Evolutionary conservation across 2,329 filamentous ascomycete species (phyloP).

Genomic region (Sarocladium kiliense): DNA sequence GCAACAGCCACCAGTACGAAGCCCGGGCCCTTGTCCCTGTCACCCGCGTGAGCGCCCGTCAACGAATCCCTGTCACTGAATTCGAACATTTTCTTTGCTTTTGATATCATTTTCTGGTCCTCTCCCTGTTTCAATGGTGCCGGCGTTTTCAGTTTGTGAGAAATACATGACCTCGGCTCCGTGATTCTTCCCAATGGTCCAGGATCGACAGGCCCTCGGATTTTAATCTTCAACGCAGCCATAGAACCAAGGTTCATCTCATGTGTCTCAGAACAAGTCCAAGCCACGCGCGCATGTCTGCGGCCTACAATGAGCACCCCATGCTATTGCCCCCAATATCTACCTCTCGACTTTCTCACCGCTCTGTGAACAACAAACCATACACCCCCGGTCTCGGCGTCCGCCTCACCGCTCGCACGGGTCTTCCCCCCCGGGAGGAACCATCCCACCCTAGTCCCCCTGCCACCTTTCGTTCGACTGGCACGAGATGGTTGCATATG

Average conservation of each 20-base stretch:
- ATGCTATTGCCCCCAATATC: background rate
- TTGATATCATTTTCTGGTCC: background rate
- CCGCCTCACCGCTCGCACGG: constrained; percentile 7
- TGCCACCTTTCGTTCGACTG: background rate
- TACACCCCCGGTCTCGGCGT: background rate
- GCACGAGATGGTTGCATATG: constrained; percentile 6
- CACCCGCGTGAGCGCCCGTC: constrained; percentile 4
- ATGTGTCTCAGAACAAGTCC: constrained; percentile 1
- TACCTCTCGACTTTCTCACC: background rate
- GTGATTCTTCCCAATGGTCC: background rate
- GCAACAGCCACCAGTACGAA: background rate
- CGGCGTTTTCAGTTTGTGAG: too few relatives aligned
- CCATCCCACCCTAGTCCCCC: background rate
- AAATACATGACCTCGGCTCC: too few relatives aligned
- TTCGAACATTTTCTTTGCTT: background rate
- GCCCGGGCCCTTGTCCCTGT: background rate
- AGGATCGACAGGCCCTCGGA: too few relatives aligned
- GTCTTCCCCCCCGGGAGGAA: background rate
- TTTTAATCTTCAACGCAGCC: background rate
- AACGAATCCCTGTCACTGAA: background rate
- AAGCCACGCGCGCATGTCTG: background rate
- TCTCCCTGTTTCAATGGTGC: background rate
- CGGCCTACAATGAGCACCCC: background rate
- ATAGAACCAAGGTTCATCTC: background rate
- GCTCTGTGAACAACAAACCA: background rate